Conservation (phyloP, 768 basidiomycete species). For the Clitopilus hobsonii region DNA sequence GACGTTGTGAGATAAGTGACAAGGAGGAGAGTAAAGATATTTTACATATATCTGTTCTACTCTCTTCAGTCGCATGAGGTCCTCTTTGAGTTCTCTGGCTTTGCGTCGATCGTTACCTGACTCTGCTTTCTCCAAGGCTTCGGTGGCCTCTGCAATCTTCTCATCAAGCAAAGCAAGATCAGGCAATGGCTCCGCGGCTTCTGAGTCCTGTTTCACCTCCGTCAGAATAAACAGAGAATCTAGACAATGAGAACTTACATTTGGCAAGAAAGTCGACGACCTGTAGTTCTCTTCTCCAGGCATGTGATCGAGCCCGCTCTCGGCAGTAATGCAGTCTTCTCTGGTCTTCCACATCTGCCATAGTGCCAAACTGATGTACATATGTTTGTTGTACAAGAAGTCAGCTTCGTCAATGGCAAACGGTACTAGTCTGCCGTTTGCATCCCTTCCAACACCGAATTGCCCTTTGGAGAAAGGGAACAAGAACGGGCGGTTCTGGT, state of each 20-base stretch:
- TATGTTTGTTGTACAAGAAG: constrained; percentile 81
- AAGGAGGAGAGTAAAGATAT: neutral
- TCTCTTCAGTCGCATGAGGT: constrained; percentile 81
- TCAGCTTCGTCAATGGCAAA: constrained; percentile 97
- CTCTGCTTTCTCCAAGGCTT: constrained; percentile 45
- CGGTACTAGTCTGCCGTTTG: constrained; percentile 73
- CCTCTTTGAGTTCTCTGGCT: constrained; percentile 66
- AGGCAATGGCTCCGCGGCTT: constrained; percentile 58
- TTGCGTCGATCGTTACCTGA: constrained; percentile 51
- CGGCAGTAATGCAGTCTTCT: constrained; percentile 91
- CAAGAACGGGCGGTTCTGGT: constrained; percentile 88
- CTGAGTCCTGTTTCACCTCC: constrained; percentile 45
- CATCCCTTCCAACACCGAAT: constrained; percentile 26
- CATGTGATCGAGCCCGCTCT: constrained; percentile 85
- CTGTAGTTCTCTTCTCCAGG: constrained; percentile 62
- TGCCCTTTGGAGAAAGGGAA: constrained; percentile 86
- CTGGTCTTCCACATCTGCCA: constrained; percentile 95
- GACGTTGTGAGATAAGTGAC: neutral
- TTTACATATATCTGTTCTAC: constrained; percentile 93
- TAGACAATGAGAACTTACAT: constrained; percentile 23
- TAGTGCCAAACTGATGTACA: constrained; percentile 84
- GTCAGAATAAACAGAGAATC: no score
- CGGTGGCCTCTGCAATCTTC: constrained; percentile 67
- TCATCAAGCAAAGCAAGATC: constrained; percentile 69
- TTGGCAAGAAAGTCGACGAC: constrained; percentile 40